Conservation (phyloP, 75 land plant genomes). For the Picea sitchensis region DNA sequence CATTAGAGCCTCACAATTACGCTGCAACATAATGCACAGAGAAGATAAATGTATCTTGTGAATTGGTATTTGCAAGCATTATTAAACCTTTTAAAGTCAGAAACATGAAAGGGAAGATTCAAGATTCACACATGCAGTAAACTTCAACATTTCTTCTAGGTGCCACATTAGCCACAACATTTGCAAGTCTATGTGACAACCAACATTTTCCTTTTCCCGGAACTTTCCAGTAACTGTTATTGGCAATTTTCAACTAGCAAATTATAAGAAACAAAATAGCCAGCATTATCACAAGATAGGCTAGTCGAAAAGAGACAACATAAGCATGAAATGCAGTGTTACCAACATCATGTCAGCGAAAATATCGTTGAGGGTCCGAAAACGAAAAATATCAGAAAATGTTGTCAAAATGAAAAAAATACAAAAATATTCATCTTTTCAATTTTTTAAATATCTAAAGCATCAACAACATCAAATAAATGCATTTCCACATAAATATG, state of each 20-base stretch:
- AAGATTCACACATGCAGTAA: background rate
- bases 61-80: background rate
- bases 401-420: too few species aligned
- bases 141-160: background rate
- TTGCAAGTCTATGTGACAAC: background rate
- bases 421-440: too few species aligned
- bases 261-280: background rate
- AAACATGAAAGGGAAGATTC: background rate
- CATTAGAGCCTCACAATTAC: slow-evolving; percentile 88
- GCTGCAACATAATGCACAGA: slow-evolving; percentile 35
- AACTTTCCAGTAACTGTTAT: background rate
- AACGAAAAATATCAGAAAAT: too few species aligned
- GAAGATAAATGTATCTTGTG: background rate
- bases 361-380: too few species aligned
- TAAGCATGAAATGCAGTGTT: background rate
- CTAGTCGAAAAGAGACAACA: background rate
- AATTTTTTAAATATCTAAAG: too few species aligned
- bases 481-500: too few species aligned
- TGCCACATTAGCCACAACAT: background rate
- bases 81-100: background rate
- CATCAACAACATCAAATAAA: too few species aligned
- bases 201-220: background rate
- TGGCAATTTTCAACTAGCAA: background rate
- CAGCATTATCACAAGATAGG: background rate
- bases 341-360: too few species aligned